Evolutionary conservation across 2,329 filamentous ascomycete species (phyloP).

Genomic region (Ascochyta rabiei): DNA sequence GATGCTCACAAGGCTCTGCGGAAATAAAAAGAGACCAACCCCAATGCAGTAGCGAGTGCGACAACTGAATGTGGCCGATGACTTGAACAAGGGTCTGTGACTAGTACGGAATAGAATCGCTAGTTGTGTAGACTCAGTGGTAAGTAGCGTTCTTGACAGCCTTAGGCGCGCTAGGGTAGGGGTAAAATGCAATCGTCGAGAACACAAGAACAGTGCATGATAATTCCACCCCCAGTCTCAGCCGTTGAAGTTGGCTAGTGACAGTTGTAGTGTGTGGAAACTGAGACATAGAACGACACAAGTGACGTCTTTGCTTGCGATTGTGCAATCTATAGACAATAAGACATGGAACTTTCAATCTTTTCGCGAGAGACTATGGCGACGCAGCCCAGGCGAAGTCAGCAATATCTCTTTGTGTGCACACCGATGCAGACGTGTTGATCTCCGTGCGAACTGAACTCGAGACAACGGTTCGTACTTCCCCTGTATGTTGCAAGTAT

Average conservation of each 20-base stretch:
- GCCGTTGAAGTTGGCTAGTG: neutral
- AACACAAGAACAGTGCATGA: neutral
- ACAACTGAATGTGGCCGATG: neutral
- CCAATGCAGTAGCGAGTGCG: constrained; percentile 13
- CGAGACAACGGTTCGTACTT: neutral
- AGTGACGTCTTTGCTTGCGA: neutral
- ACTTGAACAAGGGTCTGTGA: neutral
- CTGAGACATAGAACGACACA: neutral
- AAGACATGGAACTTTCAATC: too few relatives aligned
- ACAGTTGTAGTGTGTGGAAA: neutral
- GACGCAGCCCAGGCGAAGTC: neutral
- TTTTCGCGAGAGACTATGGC: constrained; percentile 1
- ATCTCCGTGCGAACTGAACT: neutral
- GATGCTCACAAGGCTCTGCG: neutral
- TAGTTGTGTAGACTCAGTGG: neutral
- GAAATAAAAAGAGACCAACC: neutral
- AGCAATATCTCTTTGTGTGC: neutral
- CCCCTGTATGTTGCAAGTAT: neutral
- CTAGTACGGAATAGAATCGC: neutral
- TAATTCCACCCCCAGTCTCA: neutral
- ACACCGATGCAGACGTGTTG: neutral
- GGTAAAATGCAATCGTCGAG: neutral
- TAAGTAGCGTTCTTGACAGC: neutral
- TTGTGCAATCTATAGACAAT: neutral
- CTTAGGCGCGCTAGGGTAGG: neutral